These are phyloP conservation scores for Aphanomyces euteiches DNA, from an alignment of 352 stramenopile species.

Conservation along the genomic window DNA sequence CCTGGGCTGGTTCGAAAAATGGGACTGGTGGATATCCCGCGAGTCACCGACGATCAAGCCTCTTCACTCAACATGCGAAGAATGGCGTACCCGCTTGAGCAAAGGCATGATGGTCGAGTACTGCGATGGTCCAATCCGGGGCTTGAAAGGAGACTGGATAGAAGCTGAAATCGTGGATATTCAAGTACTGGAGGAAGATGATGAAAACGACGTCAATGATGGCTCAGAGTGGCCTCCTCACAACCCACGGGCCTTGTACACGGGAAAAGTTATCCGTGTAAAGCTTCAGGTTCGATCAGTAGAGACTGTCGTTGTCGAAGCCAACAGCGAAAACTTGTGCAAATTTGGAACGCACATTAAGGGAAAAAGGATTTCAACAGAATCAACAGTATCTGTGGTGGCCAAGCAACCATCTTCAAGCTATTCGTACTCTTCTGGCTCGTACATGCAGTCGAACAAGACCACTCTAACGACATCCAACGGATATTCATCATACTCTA, in stretches of 20 bases:
- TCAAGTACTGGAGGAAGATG: not conserved
- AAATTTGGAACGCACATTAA: constrained; percentile 7
- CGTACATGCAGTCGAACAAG: constrained; percentile 23
- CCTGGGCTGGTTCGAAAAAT: constrained; percentile 33
- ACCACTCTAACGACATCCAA: constrained; percentile 32
- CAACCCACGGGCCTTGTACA: not conserved
- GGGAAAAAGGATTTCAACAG: constrained; percentile 3
- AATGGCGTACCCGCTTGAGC: constrained; percentile 38
- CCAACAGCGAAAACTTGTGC: not conserved
- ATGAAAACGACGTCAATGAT: not conserved
- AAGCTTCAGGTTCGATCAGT: constrained; percentile 3
- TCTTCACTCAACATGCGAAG: constrained; percentile 50
- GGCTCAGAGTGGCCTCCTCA: not conserved
- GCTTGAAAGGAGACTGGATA: constrained; percentile 11
- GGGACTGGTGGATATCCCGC: constrained; percentile 34
- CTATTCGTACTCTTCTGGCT: constrained; percentile 30
- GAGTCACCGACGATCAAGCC: not conserved
- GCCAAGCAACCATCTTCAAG: not conserved
- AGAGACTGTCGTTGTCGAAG: constrained; percentile 8
- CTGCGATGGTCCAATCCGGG: not conserved
- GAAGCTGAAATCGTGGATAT: constrained; percentile 4
- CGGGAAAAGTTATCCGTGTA: constrained; percentile 15
- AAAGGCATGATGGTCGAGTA: constrained; percentile 19
- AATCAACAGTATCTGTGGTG: not conserved
- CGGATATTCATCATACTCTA: constrained; percentile 30